Base-by-base conservation (phyloP, 305 asterid species). In the Solanum aculeatissimum region DNA sequence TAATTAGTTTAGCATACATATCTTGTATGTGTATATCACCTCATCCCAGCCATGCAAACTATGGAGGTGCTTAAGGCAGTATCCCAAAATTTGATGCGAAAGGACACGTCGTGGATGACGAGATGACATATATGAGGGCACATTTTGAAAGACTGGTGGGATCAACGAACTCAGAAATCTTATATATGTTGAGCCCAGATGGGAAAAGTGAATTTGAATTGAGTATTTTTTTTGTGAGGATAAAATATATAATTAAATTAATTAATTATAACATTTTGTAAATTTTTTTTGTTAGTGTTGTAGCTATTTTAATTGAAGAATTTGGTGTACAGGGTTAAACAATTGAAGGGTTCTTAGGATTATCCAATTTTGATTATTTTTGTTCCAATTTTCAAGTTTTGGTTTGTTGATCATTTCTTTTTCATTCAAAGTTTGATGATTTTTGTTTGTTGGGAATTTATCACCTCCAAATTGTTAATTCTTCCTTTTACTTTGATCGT, bases 171-270 rank as follows among this genome's bases (percentile, higher is more conserved):
- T 93, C 98, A 3, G 95, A 93, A 89, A 94, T 98, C 42, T 83
- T 96, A 11, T 92, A 96, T 83, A 93, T 96, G 98, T 82, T 94
- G 88, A 93, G 98, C 86, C 99, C 98, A 2, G 98, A 93, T 40
- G 95, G 95, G 19, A 92, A 91, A 40, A 90, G 81, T n/a, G 97
- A 97, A 8, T 98, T 98, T 9, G 98, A 96, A 86, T 88, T 96
- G 89, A 95, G 99, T 88, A 89, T 96, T 88, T 96, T 95, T 92
- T 95, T 96, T 82, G 97, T 95, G 0, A 87, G 98, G 88, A 89
- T 96, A 72, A 92, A 87, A 89, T n/a, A 66, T 66, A 14, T 35
- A 35, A 23, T 74, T 8, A 70, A 4, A 25, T 62, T 25, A n/a
- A n/a, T 3, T 29, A 8, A 32, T 66, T 7, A 29, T 68, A 18